Percentiles rank a stretch among this genome's conserved stretches.
Conservation (phyloP, 1,284 basidiomycete genomes). For the Ustilago trichophora region DNA sequence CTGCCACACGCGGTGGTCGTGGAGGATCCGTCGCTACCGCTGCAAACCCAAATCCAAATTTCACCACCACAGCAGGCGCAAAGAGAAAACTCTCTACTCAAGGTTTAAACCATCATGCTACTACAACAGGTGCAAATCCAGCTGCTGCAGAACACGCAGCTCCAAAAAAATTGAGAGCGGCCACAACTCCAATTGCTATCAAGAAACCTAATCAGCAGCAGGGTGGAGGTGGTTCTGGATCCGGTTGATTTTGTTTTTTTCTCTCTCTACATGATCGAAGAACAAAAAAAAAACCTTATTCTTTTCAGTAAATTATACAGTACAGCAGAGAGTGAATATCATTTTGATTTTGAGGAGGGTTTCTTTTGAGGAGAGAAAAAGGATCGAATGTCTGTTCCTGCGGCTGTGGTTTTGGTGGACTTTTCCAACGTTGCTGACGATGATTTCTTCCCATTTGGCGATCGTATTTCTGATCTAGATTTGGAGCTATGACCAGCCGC, state of each 20-base stretch:
- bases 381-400: conserved; percentile 26
- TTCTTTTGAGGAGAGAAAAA: conserved; percentile 35
- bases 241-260: not conserved
- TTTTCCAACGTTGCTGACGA: not conserved
- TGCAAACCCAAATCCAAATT: no score
- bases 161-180: conserved; percentile 36
- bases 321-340: no score
- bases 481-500: not conserved
- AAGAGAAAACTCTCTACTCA: conserved; percentile 42
- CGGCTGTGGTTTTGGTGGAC: no score
- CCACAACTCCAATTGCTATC: conserved; percentile 24
- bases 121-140: not conserved
- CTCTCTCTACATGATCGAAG: no score
- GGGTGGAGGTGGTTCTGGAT: not conserved
- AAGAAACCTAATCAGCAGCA: conserved; percentile 4
- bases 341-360: no score
- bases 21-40: conserved; percentile 17
- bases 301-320: no score
- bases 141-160: conserved; percentile 11
- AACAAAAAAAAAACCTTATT: no score
- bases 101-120: conserved; percentile 19
- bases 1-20: conserved; percentile 30
- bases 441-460: not conserved
- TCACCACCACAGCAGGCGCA: conserved; percentile 15
- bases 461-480: not conserved